A percentile compares a stretch with the other conserved stretches of the same genome.
Evolutionary conservation across 495 filamentous ascomycete genomes (phyloP).

Genomic region (Durotheca rogersii): DNA sequence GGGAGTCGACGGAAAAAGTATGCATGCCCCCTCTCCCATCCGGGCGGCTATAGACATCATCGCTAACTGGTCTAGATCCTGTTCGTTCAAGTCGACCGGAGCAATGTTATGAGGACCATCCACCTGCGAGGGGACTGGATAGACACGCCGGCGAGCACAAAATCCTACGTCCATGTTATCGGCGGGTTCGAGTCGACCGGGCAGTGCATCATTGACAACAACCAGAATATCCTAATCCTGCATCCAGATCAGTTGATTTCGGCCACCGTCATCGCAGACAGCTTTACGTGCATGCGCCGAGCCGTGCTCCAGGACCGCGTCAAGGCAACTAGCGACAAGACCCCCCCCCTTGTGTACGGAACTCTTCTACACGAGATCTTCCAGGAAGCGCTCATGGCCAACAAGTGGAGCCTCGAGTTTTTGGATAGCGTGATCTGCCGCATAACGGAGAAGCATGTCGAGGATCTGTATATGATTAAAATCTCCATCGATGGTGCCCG

Average conservation of each 20-base stretch:
- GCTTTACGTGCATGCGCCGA: conserved; percentile 82
- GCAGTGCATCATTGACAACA: conserved; percentile 72
- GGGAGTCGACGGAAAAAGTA: conserved; percentile 70
- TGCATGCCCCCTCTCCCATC: conserved; percentile 15
- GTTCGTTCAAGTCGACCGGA: conserved; percentile 70
- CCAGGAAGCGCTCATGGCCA: conserved; percentile 81
- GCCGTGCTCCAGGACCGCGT: conserved; percentile 92
- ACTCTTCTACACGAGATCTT: conserved; percentile 92
- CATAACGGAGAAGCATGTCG: conserved; percentile 69
- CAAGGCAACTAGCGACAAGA: conserved; percentile 78
- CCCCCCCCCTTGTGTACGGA: conserved; percentile 79
- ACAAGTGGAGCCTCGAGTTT: conserved; percentile 73
- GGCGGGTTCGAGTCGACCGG: conserved; percentile 70
- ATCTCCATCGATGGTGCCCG: conserved; percentile 69
- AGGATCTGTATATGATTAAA: conserved; percentile 81
- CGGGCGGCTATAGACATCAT: neutral
- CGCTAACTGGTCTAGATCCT: conserved; percentile 59
- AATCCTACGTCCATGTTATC: conserved; percentile 80
- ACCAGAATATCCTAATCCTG: conserved; percentile 80
- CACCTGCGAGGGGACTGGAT: conserved; percentile 82
- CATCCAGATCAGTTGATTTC: conserved; percentile 96
- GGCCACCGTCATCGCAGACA: conserved; percentile 89
- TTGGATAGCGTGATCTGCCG: conserved; percentile 62
- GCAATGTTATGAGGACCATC: conserved; percentile 63
- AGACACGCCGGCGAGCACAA: conserved; percentile 70